These are phyloP conservation scores for Scutellaria barbata DNA, from an alignment of 257 asterid species.

Conservation along the genomic window DNA sequence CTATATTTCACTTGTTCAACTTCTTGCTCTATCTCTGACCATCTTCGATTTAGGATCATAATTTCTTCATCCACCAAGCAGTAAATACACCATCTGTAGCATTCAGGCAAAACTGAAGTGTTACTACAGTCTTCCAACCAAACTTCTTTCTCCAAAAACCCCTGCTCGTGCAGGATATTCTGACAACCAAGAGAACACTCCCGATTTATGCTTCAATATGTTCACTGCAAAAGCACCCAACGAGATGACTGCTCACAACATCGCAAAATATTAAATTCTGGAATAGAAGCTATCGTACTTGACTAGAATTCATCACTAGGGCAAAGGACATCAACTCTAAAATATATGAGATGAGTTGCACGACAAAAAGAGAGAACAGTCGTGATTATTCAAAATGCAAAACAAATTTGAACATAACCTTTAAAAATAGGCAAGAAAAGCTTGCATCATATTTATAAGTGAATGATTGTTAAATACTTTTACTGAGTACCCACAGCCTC, in stretches of 20 bases:
- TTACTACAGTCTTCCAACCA: conserved; percentile 49
- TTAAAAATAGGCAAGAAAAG: background rate
- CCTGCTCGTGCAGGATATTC: conserved; percentile 49
- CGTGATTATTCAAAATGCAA: no score
- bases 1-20: conserved; percentile 47
- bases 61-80: conserved; percentile 55
- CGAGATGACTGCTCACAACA: conserved; percentile 24
- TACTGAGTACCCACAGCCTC: background rate
- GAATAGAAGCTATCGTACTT: background rate
- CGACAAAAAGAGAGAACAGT: background rate
- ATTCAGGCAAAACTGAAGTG: conserved; percentile 42
- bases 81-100: conserved; percentile 55
- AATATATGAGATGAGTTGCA: no score
- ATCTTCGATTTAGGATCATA: conserved; percentile 48
- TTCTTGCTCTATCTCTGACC: conserved; percentile 52
- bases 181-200: conserved; percentile 45
- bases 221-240: conserved; percentile 45
- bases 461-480: conserved; percentile 3
- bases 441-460: background rate
- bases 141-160: conserved; percentile 44
- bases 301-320: background rate
- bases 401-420: no score
- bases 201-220: conserved; percentile 49
- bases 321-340: background rate
- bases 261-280: background rate